Conservation (phyloP, 805 yeast species). For the Candida vaughaniae region DNA sequence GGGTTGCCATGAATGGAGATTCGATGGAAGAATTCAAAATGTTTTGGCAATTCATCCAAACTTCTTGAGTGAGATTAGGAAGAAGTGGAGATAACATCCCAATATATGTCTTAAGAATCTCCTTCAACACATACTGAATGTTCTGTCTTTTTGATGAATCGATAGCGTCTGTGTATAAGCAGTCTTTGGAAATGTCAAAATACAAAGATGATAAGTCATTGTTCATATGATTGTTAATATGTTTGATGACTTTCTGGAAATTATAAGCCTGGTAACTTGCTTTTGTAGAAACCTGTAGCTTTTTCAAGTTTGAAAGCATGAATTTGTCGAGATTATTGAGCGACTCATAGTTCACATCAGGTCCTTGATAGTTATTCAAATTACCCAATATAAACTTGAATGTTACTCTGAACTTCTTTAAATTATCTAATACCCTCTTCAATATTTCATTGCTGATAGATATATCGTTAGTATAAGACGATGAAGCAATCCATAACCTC, state of each 20-base stretch:
- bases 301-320: conserved; percentile 53
- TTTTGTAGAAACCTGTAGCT: conserved; percentile 42
- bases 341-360: conserved; percentile 22
- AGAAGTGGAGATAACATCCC: conserved; percentile 74
- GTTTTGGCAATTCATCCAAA: conserved; percentile 62
- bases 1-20: conserved; percentile 51
- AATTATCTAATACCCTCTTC: conserved; percentile 72
- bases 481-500: conserved; percentile 85
- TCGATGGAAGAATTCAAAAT: conserved; percentile 17
- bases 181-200: conserved; percentile 83
- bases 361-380: conserved; percentile 33
- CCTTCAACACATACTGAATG: conserved; percentile 64
- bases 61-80: conserved; percentile 86
- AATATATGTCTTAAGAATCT: conserved; percentile 60
- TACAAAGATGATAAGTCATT: conserved; percentile 76
- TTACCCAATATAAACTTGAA: conserved; percentile 82
- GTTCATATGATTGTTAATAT: conserved; percentile 69
- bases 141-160: conserved; percentile 52
- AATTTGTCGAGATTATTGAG: conserved; percentile 55
- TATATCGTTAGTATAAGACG: conserved; percentile 83
- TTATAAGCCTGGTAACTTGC: conserved; percentile 55
- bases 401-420: conserved; percentile 80
- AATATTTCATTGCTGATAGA: conserved; percentile 69
- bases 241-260: conserved; percentile 69
- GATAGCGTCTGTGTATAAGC: conserved; percentile 67